A percentile compares a stretch with the other conserved stretches of the same genome.
These are phyloP conservation scores for Diospyros lotus DNA, from an alignment of 148 eudicot species.

Conservation along the genomic window DNA sequence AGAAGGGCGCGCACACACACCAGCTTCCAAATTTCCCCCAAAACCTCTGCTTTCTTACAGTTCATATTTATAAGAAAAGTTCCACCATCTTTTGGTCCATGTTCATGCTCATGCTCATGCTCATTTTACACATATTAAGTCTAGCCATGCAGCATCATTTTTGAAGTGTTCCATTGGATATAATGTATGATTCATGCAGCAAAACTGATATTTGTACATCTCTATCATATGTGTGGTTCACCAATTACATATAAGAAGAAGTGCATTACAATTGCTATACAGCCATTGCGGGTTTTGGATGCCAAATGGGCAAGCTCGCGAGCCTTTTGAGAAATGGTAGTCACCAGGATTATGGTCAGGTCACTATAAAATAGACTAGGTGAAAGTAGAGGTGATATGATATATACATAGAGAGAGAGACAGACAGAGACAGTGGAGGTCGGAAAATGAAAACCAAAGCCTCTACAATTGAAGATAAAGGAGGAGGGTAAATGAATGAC, in stretches of 20 bases:
- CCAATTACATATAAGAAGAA: background rate
- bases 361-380: too few species aligned
- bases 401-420: too few species aligned
- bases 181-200: background rate
- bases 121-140: background rate
- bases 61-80: background rate
- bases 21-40: background rate
- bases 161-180: too few species aligned
- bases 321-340: background rate
- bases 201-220: background rate
- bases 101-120: background rate
- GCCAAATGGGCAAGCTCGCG: background rate
- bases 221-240: background rate
- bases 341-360: background rate
- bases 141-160: background rate
- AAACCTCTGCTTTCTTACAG: too few species aligned
- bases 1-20: background rate
- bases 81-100: background rate
- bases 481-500: too few species aligned
- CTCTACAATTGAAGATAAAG: too few species aligned
- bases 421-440: too few species aligned
- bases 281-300: background rate
- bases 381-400: too few species aligned
- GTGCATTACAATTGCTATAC: background rate
- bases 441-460: too few species aligned